Evolutionary conservation across 768 basidiomycete species (phyloP).

Genomic region (Collybia mongolica): DNA sequence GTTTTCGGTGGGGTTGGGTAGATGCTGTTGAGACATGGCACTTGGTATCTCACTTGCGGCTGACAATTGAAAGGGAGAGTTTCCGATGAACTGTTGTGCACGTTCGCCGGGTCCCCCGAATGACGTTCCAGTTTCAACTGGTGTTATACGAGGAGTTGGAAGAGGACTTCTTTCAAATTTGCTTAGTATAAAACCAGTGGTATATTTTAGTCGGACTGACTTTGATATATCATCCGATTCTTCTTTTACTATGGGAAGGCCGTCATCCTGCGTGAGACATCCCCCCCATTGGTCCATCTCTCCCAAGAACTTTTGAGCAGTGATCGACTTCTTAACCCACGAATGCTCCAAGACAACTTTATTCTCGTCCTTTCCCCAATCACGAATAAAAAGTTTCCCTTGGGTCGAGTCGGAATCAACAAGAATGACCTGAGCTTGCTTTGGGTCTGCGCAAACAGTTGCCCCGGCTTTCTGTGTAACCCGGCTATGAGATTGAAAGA

Average conservation of each 20-base stretch:
- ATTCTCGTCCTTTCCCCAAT: conserved; percentile 50
- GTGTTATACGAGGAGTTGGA: conserved; percentile 62
- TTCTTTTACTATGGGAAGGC: conserved; percentile 35
- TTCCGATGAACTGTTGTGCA: no score
- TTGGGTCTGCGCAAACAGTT: conserved; percentile 45
- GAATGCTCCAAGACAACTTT: conserved; percentile 52
- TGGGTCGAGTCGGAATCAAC: conserved; percentile 52
- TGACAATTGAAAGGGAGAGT: no score
- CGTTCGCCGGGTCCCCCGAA: not conserved
- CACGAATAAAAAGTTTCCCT: conserved; percentile 55
- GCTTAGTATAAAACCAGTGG: conserved; percentile 5
- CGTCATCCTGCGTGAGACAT: conserved; percentile 37
- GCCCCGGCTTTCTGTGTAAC: conserved; percentile 53
- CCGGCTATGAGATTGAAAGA: conserved; percentile 1
- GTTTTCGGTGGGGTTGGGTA: no score
- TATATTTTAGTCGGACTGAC: conserved; percentile 33
- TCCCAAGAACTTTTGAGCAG: conserved; percentile 41
- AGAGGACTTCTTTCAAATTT: conserved; percentile 50
- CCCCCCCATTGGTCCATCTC: conserved; percentile 55
- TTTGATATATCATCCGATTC: conserved; percentile 37
- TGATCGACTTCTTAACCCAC: conserved; percentile 52
- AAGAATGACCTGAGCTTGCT: conserved; percentile 55
- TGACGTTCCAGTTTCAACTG: conserved; percentile 28
- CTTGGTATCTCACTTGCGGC: no score
- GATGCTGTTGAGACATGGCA: no score